These are phyloP conservation scores for Solanum medicagineum DNA, from an alignment of 257 asterid species.

Conservation along the genomic window DNA sequence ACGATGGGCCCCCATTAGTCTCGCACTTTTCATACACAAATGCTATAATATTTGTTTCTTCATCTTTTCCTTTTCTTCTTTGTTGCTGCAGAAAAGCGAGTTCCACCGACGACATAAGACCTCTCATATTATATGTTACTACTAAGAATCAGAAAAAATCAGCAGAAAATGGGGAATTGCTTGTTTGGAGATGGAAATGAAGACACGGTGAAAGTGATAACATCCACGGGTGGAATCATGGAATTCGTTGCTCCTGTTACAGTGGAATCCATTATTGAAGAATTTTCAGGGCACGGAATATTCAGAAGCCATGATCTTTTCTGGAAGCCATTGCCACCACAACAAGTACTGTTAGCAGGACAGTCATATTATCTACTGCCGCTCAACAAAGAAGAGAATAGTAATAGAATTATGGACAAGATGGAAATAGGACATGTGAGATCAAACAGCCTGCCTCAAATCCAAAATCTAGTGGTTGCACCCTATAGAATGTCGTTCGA, in stretches of 20 bases:
- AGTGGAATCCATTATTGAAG: slow-evolving; percentile 68
- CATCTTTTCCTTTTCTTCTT: background rate
- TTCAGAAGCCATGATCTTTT: slow-evolving; percentile 57
- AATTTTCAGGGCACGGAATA: slow-evolving; percentile 75
- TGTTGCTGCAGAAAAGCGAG: background rate
- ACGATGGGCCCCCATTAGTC: background rate
- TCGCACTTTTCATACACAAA: background rate
- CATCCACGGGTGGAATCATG: slow-evolving; percentile 65
- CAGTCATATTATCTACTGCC: slow-evolving; percentile 71
- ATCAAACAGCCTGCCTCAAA: slow-evolving; percentile 40
- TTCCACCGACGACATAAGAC: slow-evolving; percentile 9
- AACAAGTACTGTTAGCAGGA: slow-evolving; percentile 40
- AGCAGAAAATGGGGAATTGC: slow-evolving; percentile 62
- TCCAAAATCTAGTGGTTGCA: slow-evolving; percentile 3
- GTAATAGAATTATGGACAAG: background rate
- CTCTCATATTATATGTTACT: background rate
- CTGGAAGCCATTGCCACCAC: slow-evolving; percentile 73
- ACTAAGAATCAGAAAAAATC: background rate
- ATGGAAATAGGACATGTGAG: slow-evolving; percentile 42
- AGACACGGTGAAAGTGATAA: slow-evolving; percentile 37
- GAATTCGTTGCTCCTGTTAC: slow-evolving; percentile 47
- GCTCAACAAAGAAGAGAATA: slow-evolving; percentile 2
- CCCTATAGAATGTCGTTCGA: slow-evolving; percentile 79
- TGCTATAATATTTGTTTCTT: background rate
- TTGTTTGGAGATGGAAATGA: slow-evolving; percentile 26